Base-by-base conservation (phyloP, 2,329 filamentous ascomycete genomes). In the Onygena corvina region DNA sequence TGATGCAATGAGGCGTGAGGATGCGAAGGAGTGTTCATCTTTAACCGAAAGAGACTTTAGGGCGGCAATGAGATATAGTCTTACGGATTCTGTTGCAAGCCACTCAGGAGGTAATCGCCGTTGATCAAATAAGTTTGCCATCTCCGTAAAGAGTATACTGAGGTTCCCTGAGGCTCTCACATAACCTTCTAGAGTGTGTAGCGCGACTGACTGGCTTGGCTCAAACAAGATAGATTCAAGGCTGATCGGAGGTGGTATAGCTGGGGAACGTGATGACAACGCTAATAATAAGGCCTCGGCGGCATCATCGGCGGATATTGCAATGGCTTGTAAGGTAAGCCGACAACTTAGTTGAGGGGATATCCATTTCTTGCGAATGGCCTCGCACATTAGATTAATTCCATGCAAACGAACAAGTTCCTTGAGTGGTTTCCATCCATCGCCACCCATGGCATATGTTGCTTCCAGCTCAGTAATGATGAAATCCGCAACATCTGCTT, bases 381-480 rank as follows among this genome's bases (percentile, higher is more conserved):
- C 62, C 31, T 59, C 57, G 36, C 62, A 63, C 14, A 70, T 58
- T 46, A 69, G 49, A 50, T 60, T 56, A 34, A 69, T 63, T 8
- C 67, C 67, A 52, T 67, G 66, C 1, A 65, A 59, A 18, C 67
- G 65, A 25, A 67, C 65, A 47, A 66, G 64, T 52, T 67, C 63
- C 20, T 65, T 66, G 12, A 70, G 58, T 34, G 67, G 67, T 46
- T 56, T 60, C 67, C 67, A 70, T 16, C 66, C 66, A 50, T 53
- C 52, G 20, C 60, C 59, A 38, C 47, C 30, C 9, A 61, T 60
- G 1, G 65, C 61, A 56, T 68, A 70, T 45, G 61, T 61, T 25
- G 58, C 54, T 51, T 70, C 67, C 46, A 70, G 50, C 50, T 70
- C 65, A 4, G 66, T 68, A 52, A 68, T 67, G 50, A 69, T 67